Evolutionary conservation across 495 filamentous ascomycete genomes (phyloP), one percentile per base, ranked within the genome.

Genomic region (Neurospora sp.): DNA sequence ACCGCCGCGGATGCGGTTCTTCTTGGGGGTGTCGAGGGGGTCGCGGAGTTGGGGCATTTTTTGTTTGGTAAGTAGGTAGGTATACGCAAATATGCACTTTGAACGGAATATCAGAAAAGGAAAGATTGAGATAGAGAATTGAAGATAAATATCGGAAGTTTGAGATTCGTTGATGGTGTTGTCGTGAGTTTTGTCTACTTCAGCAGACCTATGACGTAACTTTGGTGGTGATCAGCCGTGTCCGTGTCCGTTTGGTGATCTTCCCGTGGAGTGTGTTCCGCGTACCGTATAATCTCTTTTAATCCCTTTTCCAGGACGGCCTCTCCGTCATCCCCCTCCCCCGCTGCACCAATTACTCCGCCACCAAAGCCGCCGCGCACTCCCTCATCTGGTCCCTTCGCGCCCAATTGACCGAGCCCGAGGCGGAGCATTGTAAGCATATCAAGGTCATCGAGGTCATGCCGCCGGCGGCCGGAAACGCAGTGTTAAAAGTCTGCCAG

Each of bases 391-490:
- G 90, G 69, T 85, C 82, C 18, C 81, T 93, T 14, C 87, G 90
- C 0, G 84, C 87, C 46, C 89, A 92, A 79, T 79, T 93, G 0
- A 76, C 81, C 0, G 72, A 68, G 3, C 73, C 74, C 0, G 31
- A 40, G 3, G 71, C 76, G 0, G 69, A 69, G 3, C 27, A 40
- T 1, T 77, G 75, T 31, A 61, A 46, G 18, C 76, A 76, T 40
- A 80, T 92, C 31, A 85, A 85, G 46, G 84, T 93, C 4, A 81
- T 92, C 39, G 91, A 93, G 80, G 78, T 92, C 16, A 83, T 90
- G 61, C 90, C 90, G 5, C 90, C 91, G 5, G 85, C 88, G 5
- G 90, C 35, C 35, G 0, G 35, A 35, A 35, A 35, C 35, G 35
- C 5, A 35, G 35, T 35, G 35, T 35, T 35, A 5, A 35, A 35